A percentile compares a stretch with the other conserved stretches of the same genome.
phyloP scores from a whole-genome alignment of 208 protist species.

The Zelonia costaricensis region DNA sequence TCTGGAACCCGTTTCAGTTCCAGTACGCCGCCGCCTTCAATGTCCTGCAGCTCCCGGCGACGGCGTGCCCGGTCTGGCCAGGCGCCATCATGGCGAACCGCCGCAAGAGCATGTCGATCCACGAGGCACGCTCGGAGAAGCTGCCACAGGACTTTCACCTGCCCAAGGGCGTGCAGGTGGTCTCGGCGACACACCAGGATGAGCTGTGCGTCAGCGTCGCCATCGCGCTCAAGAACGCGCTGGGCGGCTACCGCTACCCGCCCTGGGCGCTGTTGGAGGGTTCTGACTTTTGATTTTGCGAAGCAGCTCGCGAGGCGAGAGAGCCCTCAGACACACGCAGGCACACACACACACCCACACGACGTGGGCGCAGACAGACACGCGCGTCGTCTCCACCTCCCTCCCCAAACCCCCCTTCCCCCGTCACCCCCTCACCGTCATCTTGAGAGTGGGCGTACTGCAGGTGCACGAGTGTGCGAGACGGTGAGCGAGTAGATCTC shows the following conservation, averaged over 20 bases:
- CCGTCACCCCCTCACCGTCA: too few species aligned
- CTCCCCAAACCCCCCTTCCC: too few species aligned
- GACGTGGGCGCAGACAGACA: too few species aligned
- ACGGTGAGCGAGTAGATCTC: too few species aligned
- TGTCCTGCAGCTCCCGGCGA: constrained; percentile 79
- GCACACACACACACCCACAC: background rate
- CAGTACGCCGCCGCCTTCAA: constrained; percentile 91
- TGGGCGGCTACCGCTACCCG: constrained; percentile 85
- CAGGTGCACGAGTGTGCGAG: too few species aligned
- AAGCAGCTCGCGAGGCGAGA: background rate
- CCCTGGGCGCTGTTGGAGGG: constrained; percentile 69
- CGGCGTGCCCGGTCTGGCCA: constrained; percentile 71
- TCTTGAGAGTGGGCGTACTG: too few species aligned
- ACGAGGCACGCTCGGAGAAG: constrained; percentile 24
- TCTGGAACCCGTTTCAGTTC: constrained; percentile 79
- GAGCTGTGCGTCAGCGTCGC: constrained; percentile 72
- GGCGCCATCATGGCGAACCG: constrained; percentile 25
- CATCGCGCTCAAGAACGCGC: constrained; percentile 52
- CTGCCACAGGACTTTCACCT: constrained; percentile 63
- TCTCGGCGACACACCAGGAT: constrained; percentile 60
- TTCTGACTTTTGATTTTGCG: constrained; percentile 19
- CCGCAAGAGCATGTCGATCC: constrained; percentile 29
- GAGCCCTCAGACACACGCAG: background rate
- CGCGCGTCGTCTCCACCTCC: too few species aligned
- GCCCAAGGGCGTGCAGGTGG: constrained; percentile 86